Evolutionary conservation across 129 eudicot genomes (phyloP), one percentile per base, ranked within the genome.

Genomic region (Ambrosia artemisiifolia): DNA sequence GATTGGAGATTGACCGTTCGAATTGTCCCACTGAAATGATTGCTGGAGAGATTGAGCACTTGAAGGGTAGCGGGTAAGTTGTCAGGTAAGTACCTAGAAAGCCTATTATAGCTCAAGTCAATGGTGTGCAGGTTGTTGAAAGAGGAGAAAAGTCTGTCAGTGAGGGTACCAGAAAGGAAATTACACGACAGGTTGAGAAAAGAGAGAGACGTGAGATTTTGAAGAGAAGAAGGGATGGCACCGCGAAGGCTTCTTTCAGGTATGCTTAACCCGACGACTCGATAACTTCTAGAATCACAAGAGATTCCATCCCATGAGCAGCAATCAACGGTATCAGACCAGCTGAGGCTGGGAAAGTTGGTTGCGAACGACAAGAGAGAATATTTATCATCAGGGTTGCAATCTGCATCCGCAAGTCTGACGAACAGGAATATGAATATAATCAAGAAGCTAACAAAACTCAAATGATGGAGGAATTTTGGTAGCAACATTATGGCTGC

Each of bases 291-390:
- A 30, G 3, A 53, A 67, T 82, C 87, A 57, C 96, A 89, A 7
- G 30, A 20, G 16, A 89, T 64, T 2, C 92, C 96, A 46, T 77
- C 83, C 96, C 92, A 86, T 11, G 4, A 18, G 63, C 96, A 89
- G 69, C 96, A 89, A 55, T 85, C 63, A 14, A 8, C 53, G 20
- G 11, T 1, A 69, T 59, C 40, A 5, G 76, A 63, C 91, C 87
- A 86, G 47, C 77, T 80, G 12, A 82, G 61, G 17, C 50, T 82
- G 35, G 78, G 60, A 7, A 72, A 59, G 38, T 46, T 28, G 11
- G 66, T 4, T 36, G 76, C 80, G 20, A 85, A 82, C 2, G 81
- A 73, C 34, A 80, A 43, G 1, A 85, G 69, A 3, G 90, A 76
- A 13, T 76, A 65, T 5, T 70, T 79, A 17, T 85, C 90, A 11